Conservation (phyloP, 164 flowering plant genomes). For the Magnolia sinica region DNA sequence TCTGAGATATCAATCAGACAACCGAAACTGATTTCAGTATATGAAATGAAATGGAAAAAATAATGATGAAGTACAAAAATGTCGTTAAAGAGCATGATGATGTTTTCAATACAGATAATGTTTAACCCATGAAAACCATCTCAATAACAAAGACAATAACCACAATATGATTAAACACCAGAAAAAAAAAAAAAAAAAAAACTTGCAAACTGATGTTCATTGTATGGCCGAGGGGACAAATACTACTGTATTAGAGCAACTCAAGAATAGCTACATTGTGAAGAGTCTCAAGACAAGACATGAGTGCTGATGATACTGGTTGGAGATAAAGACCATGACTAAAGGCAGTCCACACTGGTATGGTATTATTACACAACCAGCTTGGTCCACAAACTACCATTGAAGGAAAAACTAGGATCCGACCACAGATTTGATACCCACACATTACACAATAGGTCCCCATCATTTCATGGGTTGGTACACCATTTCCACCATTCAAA, state of each 20-base stretch:
- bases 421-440: not conserved
- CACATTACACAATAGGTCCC: not conserved
- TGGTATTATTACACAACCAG: not conserved
- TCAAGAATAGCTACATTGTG: no score
- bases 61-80: not conserved
- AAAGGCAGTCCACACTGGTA: not conserved
- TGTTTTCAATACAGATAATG: no score
- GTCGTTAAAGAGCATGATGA: no score
- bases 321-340: not conserved
- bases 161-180: no score
- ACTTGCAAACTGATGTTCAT: no score
- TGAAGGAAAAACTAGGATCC: not conserved
- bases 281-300: no score
- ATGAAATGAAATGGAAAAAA: not conserved
- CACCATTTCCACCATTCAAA: not conserved
- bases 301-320: not conserved
- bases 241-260: no score
- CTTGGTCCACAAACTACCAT: not conserved
- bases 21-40: not conserved
- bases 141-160: no score
- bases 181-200: no score
- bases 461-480: not conserved
- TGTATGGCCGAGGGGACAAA: no score
- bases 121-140: no score
- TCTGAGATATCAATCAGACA: conserved; percentile 31